Evolutionary conservation across 2,329 filamentous ascomycete genomes (phyloP), one percentile per base, ranked within the genome.

Genomic region (Diaporthe caulivora): DNA sequence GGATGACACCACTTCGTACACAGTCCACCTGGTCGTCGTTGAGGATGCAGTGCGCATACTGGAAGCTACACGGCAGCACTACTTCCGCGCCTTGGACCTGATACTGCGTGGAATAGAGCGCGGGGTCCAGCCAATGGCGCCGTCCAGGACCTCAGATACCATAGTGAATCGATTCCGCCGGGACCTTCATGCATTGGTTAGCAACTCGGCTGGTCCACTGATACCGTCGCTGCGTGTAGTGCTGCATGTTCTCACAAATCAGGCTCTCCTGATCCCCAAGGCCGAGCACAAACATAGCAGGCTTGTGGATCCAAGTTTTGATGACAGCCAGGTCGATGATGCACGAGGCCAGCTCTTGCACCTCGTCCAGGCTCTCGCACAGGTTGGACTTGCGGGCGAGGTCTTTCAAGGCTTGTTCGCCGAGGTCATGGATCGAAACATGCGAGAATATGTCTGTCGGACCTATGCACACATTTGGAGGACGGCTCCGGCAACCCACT

Each of bases 381-480:
- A 88, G 60, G 90, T 94, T 29, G 93, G 93, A 0, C 83, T 95
- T 24, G 91, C 91, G 1, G 92, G 92, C 34, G 91, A 93, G 78
- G 86, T 85, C 64, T 93, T 93, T 68, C 92, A 95, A 78, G 88
- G 92, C 40, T 85, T 93, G 47, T 92, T 95, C 78, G 93, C 92
- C 21, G 91, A 93, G 80, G 87, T 93, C 34, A 92, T 95, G 86
- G 88, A 94, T 79, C 83, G 84, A 47, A 86, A 92, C 73, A 91
- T 95, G 86, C 87, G 87, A 55, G 84, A 88, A 17, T 93, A 92
- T 77, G 88, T 95, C 53, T 84, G 84, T 51, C 85, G 86, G 64
- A 89, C 88, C 9, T 94, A 91, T 78, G 86, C 90, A 72, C 89
- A 92, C 2, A 86, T 91, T 62, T 95, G 93, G 90, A 79, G 78